phyloP scores from a whole-genome alignment of 1,284 basidiomycete species.

The Serendipita sp. region DNA sequence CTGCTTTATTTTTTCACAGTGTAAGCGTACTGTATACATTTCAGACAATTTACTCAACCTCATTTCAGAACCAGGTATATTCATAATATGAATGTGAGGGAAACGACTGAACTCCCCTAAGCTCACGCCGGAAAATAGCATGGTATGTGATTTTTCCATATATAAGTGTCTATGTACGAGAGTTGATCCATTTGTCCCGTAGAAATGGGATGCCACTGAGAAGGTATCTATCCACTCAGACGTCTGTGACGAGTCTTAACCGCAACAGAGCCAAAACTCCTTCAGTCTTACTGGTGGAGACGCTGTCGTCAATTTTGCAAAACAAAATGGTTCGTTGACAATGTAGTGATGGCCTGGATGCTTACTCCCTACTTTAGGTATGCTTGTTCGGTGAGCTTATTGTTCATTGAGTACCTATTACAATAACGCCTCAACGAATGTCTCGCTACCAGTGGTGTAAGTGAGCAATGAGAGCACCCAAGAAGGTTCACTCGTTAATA shows the following conservation, averaged over 20 bases:
- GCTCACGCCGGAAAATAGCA: slow-evolving; percentile 26
- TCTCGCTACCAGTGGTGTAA: neutral
- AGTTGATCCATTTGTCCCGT: neutral
- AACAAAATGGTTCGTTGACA: slow-evolving; percentile 30
- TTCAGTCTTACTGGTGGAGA: slow-evolving; percentile 30
- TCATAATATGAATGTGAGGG: neutral
- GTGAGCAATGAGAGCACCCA: neutral
- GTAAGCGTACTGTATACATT: too few relatives aligned
- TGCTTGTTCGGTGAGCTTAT: neutral
- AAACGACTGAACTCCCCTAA: neutral
- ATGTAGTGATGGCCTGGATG: too few relatives aligned
- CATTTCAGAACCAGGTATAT: neutral
- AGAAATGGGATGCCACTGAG: neutral
- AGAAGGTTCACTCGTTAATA: neutral
- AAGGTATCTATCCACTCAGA: neutral
- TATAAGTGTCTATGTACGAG: neutral
- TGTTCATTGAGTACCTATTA: neutral
- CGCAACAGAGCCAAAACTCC: slow-evolving; percentile 17
- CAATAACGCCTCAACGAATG: neutral
- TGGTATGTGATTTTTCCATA: slow-evolving; percentile 10
- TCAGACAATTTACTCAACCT: neutral
- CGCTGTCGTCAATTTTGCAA: slow-evolving; percentile 32
- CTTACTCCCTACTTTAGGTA: neutral
- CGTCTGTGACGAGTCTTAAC: neutral
- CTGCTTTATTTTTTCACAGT: too few relatives aligned